A percentile compares a stretch with the other conserved stretches of the same genome.
These are phyloP conservation scores for Citrullus amarus DNA, from an alignment of 306 rosid genomes.

Conservation along the genomic window DNA sequence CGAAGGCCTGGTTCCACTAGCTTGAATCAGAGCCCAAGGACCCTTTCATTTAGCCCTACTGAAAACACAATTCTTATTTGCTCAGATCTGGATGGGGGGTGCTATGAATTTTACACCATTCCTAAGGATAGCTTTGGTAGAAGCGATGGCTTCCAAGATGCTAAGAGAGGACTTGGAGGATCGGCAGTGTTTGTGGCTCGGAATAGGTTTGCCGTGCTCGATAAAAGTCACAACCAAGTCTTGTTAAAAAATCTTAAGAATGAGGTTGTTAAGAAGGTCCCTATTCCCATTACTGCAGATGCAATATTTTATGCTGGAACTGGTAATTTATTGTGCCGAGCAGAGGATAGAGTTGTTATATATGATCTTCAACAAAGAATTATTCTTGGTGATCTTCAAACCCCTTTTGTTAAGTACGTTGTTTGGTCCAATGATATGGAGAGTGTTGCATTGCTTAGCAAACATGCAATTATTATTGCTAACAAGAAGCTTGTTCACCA, in stretches of 20 bases:
- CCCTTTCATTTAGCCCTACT: slow-evolving; percentile 69
- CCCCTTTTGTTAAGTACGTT: slow-evolving; percentile 74
- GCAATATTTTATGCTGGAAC: slow-evolving; percentile 91
- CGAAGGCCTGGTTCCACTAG: slow-evolving; percentile 71
- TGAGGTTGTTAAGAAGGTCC: slow-evolving; percentile 58
- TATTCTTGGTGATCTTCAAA: slow-evolving; percentile 72
- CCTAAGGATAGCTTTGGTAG: slow-evolving; percentile 64
- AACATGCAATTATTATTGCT: slow-evolving; percentile 77
- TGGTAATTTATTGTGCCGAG: slow-evolving; percentile 69
- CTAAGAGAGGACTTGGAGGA: slow-evolving; percentile 86
- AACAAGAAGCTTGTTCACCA: slow-evolving; percentile 82
- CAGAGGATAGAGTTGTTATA: slow-evolving; percentile 70
- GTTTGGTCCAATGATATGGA: slow-evolving; percentile 87
- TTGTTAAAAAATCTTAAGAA: slow-evolving; percentile 55
- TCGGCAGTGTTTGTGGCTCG: slow-evolving; percentile 89
- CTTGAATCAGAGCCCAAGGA: slow-evolving; percentile 80
- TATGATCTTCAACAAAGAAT: slow-evolving; percentile 76
- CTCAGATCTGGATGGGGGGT: slow-evolving; percentile 84
- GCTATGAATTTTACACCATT: slow-evolving; percentile 68
- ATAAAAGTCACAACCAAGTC: slow-evolving; percentile 62
- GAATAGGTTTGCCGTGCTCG: slow-evolving; percentile 83
- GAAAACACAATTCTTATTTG: slow-evolving; percentile 82
- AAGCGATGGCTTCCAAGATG: slow-evolving; percentile 66
- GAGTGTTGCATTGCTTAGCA: slow-evolving; percentile 85
- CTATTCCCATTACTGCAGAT: slow-evolving; percentile 59